These are phyloP conservation scores for Chlorella sorokiniana DNA, from an alignment of 139 green algal species.

Conservation along the genomic window DNA sequence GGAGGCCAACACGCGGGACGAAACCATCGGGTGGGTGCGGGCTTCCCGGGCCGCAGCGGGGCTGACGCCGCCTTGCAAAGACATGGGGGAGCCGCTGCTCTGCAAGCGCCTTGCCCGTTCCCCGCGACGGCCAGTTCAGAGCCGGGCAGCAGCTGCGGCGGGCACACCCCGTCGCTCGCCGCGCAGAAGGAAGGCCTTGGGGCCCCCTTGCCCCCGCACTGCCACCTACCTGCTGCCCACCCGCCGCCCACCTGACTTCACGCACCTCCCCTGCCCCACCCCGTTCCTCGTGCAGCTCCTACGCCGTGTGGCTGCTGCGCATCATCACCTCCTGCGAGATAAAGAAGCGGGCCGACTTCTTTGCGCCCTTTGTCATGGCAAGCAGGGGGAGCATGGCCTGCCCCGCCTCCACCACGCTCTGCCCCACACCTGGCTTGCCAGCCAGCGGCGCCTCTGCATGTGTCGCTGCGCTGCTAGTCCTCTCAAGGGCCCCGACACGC, in stretches of 20 bases:
- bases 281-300: slow-evolving; percentile 42
- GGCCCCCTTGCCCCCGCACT: not conserved
- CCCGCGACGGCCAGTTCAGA: no score
- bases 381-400: not conserved
- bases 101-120: no score
- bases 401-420: no score
- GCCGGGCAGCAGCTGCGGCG: no score
- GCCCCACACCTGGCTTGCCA: no score
- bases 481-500: no score
- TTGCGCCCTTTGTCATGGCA: slow-evolving; percentile 84
- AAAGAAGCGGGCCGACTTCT: slow-evolving; percentile 72
- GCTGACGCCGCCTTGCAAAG: no score
- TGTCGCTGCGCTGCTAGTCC: not conserved
- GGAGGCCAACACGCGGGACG: slow-evolving; percentile 59
- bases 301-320: slow-evolving; percentile 80
- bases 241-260: not conserved
- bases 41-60: no score
- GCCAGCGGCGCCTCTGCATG: not conserved
- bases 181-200: no score
- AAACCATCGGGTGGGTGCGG: not conserved
- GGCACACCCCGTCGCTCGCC: no score
- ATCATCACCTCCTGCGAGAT: slow-evolving; percentile 79
- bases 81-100: not conserved
- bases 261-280: not conserved
- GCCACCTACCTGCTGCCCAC: not conserved